Conservation (phyloP, 306 rosid species). For the Acacia acuminata region DNA sequence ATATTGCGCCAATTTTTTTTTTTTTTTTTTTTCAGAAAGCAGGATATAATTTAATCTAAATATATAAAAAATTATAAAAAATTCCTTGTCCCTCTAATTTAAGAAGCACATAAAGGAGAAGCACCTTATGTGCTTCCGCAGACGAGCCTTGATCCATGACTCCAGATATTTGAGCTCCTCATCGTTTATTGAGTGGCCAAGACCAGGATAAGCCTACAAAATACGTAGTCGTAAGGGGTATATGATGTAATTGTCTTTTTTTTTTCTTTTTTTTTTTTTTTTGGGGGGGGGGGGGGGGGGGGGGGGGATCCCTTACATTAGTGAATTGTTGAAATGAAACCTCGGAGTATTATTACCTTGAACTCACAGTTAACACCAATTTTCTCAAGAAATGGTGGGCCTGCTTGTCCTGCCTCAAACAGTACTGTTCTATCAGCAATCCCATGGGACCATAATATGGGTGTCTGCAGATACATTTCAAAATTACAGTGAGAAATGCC, state of each 20-base stretch:
- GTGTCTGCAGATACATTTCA: constrained; percentile 53
- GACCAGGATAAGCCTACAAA: constrained; percentile 74
- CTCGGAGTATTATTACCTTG: constrained; percentile 45
- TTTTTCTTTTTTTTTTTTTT: too few relatives aligned
- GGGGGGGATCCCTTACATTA: neutral
- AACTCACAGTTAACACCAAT: constrained; percentile 69
- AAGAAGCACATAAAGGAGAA: too few relatives aligned
- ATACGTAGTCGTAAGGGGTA: neutral
- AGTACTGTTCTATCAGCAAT: constrained; percentile 62
- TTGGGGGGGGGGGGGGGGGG: too few relatives aligned
- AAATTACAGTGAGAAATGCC: neutral
- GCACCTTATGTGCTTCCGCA: too few relatives aligned
- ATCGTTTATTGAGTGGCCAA: constrained; percentile 63
- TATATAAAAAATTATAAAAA: too few relatives aligned
- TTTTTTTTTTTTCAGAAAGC: too few relatives aligned
- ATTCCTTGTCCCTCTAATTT: too few relatives aligned
- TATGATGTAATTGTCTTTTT: neutral
- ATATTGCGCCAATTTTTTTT: too few relatives aligned
- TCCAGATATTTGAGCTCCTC: constrained; percentile 69
- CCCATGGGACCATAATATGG: constrained; percentile 76
- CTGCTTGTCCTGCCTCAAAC: constrained; percentile 87
- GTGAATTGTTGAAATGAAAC: constrained; percentile 18
- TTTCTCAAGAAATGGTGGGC: constrained; percentile 67
- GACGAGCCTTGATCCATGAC: constrained; percentile 75
- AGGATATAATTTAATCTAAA: too few relatives aligned